phyloP scores from a whole-genome alignment of 164 flowering plant genomes.

The Saururus chinensis region DNA sequence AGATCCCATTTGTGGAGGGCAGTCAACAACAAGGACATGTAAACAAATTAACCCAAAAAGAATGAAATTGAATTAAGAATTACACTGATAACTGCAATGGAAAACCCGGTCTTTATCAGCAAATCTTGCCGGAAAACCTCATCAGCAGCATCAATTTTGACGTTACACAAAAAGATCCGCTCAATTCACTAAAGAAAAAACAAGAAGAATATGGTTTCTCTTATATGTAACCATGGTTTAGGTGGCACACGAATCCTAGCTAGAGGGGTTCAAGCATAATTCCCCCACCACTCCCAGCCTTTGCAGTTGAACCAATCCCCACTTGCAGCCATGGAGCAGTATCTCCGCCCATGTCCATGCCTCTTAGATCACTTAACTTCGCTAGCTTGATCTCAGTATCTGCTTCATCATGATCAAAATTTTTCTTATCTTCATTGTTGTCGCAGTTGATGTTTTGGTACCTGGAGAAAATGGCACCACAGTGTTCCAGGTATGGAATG shows the following conservation, averaged over 20 bases:
- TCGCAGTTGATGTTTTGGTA: background rate
- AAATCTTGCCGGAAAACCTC: too few species aligned
- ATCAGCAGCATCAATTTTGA: too few species aligned
- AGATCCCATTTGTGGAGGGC: too few species aligned
- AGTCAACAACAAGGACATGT: too few species aligned
- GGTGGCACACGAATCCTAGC: too few species aligned
- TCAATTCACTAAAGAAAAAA: too few species aligned
- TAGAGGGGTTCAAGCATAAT: slow-evolving; percentile 18
- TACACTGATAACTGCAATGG: too few species aligned
- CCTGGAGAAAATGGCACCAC: background rate
- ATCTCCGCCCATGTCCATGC: slow-evolving; percentile 28
- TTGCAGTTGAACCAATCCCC: slow-evolving; percentile 67
- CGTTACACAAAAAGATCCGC: too few species aligned
- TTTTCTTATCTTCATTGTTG: slow-evolving; percentile 1
- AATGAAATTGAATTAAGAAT: too few species aligned
- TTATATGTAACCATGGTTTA: slow-evolving; percentile 6
- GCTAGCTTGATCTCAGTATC: slow-evolving; percentile 68
- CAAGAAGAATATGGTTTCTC: too few species aligned
- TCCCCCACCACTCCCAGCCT: slow-evolving; percentile 24
- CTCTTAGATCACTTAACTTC: slow-evolving; percentile 73
- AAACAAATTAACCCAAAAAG: too few species aligned
- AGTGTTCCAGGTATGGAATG: slow-evolving; percentile 3
- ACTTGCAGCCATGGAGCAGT: slow-evolving; percentile 84
- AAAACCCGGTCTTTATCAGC: too few species aligned
- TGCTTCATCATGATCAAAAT: slow-evolving; percentile 30